Evolutionary conservation across 1,284 basidiomycete genomes (phyloP), one percentile per base, ranked within the genome.

Genomic region (Puccinia polysora): DNA sequence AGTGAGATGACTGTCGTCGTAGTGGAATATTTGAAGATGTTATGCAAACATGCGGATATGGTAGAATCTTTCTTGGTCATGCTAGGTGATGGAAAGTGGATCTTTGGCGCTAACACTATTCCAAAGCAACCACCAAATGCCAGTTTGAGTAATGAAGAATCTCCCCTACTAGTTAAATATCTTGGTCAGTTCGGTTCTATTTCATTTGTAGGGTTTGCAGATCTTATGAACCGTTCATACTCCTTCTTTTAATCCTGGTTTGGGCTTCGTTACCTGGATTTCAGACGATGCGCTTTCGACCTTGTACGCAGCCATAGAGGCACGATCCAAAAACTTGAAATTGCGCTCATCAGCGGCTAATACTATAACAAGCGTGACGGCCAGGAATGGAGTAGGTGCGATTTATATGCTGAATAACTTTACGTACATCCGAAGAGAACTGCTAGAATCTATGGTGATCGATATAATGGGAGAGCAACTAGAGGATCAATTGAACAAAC

Each of bases 381-480:
- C 59, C n/a, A 50, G 68, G 30, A 43, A 58, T 6, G 76, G 77
- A 7, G 58, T 76, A 5, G 64, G 76, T 4, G 67, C 78, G 52
- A 77, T 79, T 38, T 79, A 77, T 71, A 72, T 77, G 25, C 74
- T 79, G 53, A 79, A 79, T 73, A 78, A 78, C 65, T 60, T 79
- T 2, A 75, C 76, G 7, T 78, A 75, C 73, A 71, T 79, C 49
- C 75, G 78, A 0, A 75, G 77, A 32, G 74, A 77, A 50, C 38
- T 77, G 45, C 70, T 77, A 38, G 77, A 76, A 20, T 75, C 75
- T 30, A 74, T 74, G 32, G 73, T 76, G 14, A 59, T 60, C 18
- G 77, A 78, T 71, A 65, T 77, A 3, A 65, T 76, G 43, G 76
- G 75, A 64, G 77, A 75, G 36, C 23, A 62, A 30, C 74, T 74